These are phyloP conservation scores for Entomophthora muscae DNA, from an alignment of 371 early-diverging fungal genomes.

Conservation along the genomic window DNA sequence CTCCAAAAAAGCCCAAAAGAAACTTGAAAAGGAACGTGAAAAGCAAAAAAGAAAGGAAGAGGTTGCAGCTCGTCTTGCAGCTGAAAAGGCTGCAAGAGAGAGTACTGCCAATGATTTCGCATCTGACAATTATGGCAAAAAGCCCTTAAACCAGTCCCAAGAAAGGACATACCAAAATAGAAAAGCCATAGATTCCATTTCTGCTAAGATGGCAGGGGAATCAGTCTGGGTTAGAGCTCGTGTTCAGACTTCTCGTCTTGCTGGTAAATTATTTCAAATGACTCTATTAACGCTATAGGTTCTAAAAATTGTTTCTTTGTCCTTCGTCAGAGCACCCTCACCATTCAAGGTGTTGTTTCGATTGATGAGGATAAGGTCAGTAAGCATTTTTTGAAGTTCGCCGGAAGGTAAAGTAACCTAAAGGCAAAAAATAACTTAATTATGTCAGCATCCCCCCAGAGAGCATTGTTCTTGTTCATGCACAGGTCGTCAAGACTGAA, in stretches of 20 bases:
- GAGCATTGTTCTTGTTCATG: constrained; percentile 78
- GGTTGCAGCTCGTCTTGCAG: constrained; percentile 58
- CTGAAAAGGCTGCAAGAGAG: constrained; percentile 68
- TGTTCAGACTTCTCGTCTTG: constrained; percentile 73
- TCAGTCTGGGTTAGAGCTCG: constrained; percentile 71
- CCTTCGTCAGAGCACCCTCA: constrained; percentile 70
- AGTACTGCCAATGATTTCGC: constrained; percentile 34
- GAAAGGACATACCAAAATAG: constrained; percentile 22
- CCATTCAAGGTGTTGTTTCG: constrained; percentile 73
- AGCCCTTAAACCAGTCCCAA: constrained; percentile 75
- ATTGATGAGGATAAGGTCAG: constrained; percentile 53
- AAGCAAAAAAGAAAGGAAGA: constrained; percentile 71
- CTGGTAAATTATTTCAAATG: constrained; percentile 27
- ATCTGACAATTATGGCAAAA: constrained; percentile 68
- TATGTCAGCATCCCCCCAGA: constrained; percentile 54
- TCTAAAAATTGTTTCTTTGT: constrained; percentile 83
- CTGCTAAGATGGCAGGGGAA: constrained; percentile 44
- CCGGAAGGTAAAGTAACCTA: constrained; percentile 25
- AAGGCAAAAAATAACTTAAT: neutral
- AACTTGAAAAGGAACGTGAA: constrained; percentile 77
- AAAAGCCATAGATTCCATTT: constrained; percentile 38
- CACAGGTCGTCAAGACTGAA: constrained; percentile 50
- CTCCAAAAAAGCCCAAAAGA: constrained; percentile 83
- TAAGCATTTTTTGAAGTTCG: constrained; percentile 93
- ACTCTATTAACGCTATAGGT: constrained; percentile 16